A percentile compares a stretch with the other conserved stretches of the same genome.
These are phyloP conservation scores for Colletotrichum simmondsii DNA, from an alignment of 2,329 filamentous ascomycete genomes.

Conservation along the genomic window DNA sequence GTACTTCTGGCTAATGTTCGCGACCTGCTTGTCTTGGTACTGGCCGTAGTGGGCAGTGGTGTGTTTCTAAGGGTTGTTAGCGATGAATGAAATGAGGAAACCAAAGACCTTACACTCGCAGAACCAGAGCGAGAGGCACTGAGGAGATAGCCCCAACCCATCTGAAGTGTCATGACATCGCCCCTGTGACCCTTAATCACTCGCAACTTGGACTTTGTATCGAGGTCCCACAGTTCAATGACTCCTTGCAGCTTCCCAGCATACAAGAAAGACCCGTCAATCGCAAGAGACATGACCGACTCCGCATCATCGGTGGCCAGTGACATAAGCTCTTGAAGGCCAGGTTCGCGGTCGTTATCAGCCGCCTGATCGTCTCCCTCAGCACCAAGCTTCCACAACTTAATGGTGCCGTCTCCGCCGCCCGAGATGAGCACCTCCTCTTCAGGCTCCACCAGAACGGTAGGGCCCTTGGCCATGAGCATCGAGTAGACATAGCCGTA, in stretches of 20 bases:
- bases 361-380: conserved; percentile 48
- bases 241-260: conserved; percentile 88
- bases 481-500: conserved; percentile 97
- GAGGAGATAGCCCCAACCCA: conserved; percentile 87
- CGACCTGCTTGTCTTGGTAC: conserved; percentile 58
- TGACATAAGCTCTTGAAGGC: conserved; percentile 76
- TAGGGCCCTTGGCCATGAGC: conserved; percentile 80
- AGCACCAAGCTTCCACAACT: conserved; percentile 81
- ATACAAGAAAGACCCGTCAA: conserved; percentile 93
- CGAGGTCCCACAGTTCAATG: conserved; percentile 96
- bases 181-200: conserved; percentile 84
- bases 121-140: conserved; percentile 91
- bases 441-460: conserved; percentile 73
- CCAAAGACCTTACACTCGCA: conserved; percentile 71
- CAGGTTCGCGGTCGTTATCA: conserved; percentile 65
- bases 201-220: conserved; percentile 89
- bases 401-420: conserved; percentile 92
- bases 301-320: conserved; percentile 71
- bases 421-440: conserved; percentile 90
- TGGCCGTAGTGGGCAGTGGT: conserved; percentile 73
- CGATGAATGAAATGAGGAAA: no score
- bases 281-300: conserved; percentile 79
- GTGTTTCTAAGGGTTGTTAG: conserved; percentile 64
- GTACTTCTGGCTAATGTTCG: conserved; percentile 80
- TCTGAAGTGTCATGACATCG: conserved; percentile 87